Evolutionary conservation across 148 eudicot genomes (phyloP).

Genomic region (Camellia japonica): DNA sequence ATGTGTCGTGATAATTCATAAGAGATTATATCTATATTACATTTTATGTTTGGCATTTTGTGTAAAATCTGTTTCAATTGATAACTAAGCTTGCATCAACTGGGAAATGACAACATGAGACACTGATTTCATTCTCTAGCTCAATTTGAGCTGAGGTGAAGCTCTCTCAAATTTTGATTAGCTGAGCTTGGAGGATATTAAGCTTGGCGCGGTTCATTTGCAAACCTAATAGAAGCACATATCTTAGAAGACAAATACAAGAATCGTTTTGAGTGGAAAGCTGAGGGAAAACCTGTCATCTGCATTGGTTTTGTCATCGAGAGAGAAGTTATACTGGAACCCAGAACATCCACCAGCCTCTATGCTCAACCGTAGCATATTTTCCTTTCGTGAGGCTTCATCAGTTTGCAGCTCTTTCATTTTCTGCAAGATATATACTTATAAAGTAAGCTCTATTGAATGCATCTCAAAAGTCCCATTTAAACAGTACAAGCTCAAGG

Average conservation of each 20-base stretch:
- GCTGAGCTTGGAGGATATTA: not conserved
- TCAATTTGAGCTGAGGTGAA: not conserved
- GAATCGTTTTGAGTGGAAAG: not conserved
- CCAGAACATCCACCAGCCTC: constrained; percentile 99
- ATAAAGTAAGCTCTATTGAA: constrained; percentile 17
- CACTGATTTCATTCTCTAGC: not conserved
- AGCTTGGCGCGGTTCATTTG: not conserved
- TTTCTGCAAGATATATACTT: constrained; percentile 43
- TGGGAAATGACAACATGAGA: not conserved
- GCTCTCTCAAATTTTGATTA: not conserved
- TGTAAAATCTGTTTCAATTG: not conserved
- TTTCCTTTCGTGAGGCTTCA: constrained; percentile 45
- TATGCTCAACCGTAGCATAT: constrained; percentile 82
- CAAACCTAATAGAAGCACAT: not conserved
- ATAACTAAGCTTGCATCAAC: not conserved
- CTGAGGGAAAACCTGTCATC: constrained; percentile 68
- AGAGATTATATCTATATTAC: not conserved
- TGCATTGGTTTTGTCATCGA: constrained; percentile 60
- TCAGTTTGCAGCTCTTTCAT: constrained; percentile 83
- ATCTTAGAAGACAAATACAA: not conserved
- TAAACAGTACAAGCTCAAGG: not conserved
- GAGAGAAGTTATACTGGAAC: constrained; percentile 81
- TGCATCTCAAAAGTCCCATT: not conserved
- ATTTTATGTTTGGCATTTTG: not conserved
- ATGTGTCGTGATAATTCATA: not conserved